phyloP scores from a whole-genome alignment of 2,329 filamentous ascomycete species.

The Cordyceps pruinosa region DNA sequence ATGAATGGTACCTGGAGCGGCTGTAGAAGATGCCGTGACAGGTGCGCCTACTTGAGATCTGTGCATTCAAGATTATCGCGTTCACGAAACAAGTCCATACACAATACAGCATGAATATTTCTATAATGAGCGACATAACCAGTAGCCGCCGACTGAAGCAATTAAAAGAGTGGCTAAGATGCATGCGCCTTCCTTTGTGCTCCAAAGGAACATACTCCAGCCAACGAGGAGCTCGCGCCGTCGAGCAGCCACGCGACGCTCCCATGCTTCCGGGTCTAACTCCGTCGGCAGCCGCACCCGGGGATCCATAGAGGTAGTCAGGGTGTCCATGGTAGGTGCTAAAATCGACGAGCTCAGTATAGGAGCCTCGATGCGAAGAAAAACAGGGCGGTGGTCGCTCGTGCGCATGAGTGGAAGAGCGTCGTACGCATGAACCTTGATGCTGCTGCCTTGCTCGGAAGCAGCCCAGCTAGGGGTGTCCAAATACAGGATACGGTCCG shows the following conservation, averaged over 20 bases:
- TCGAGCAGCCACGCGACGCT: slow-evolving; percentile 39
- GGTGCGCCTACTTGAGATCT: neutral
- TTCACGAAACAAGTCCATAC: neutral
- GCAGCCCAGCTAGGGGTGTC: slow-evolving; percentile 49
- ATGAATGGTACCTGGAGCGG: neutral
- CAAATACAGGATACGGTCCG: slow-evolving; percentile 79
- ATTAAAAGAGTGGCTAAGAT: slow-evolving; percentile 37
- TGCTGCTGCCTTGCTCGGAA: slow-evolving; percentile 20
- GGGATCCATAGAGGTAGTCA: slow-evolving; percentile 31
- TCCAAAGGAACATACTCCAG: slow-evolving; percentile 49
- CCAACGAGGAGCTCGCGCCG: slow-evolving; percentile 42
- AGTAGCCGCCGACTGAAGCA: slow-evolving; percentile 39
- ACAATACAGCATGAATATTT: neutral
- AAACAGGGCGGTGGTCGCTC: slow-evolving; percentile 84
- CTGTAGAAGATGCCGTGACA: neutral
- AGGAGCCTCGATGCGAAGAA: slow-evolving; percentile 61
- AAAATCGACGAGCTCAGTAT: slow-evolving; percentile 40
- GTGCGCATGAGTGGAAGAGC: slow-evolving; percentile 72
- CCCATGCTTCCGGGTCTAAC: slow-evolving; percentile 50
- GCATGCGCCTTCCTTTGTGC: slow-evolving; percentile 43
- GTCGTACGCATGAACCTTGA: slow-evolving; percentile 60
- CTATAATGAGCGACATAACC: slow-evolving; percentile 24
- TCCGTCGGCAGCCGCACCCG: slow-evolving; percentile 41
- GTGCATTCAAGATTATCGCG: neutral
- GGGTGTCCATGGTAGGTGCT: slow-evolving; percentile 23